A percentile compares a stretch with the other conserved stretches of the same genome.
phyloP scores from a whole-genome alignment of 176 grass and related monocot genomes.

The Neostapfia colusana region DNA sequence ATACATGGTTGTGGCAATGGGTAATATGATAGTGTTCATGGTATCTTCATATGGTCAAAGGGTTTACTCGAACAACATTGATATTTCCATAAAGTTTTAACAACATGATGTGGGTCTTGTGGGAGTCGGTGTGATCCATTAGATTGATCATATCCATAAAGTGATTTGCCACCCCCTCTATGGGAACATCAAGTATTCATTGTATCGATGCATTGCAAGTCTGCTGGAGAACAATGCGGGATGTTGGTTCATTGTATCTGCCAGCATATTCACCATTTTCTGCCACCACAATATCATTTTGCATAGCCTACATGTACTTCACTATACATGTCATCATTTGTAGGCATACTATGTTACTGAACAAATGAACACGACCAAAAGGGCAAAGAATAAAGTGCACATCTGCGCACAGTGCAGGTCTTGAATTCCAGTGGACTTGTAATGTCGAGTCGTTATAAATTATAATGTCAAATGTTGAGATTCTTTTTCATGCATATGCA shows the following conservation, averaged over 20 bases:
- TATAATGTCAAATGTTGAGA: not conserved
- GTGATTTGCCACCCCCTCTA: slow-evolving; percentile 23
- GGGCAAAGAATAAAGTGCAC: not conserved
- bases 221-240: slow-evolving; percentile 9
- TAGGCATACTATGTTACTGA: not conserved
- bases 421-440: not conserved
- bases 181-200: slow-evolving; percentile 36
- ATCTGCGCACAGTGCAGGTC: not conserved
- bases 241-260: slow-evolving; percentile 38
- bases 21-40: not conserved
- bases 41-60: not conserved
- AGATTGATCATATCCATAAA: slow-evolving; percentile 40
- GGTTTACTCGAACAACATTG: not conserved
- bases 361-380: slow-evolving; percentile 13
- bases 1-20: not conserved
- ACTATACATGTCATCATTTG: not conserved
- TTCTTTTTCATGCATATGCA: not conserved
- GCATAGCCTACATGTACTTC: not conserved
- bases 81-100: slow-evolving; percentile 12
- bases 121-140: not conserved
- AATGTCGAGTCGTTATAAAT: not conserved
- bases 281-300: not conserved
- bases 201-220: slow-evolving; percentile 17
- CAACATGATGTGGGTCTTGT: not conserved
- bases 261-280: slow-evolving; percentile 23